Conservation (phyloP, 768 basidiomycete genomes). For the Kwoniella bestiolae region DNA sequence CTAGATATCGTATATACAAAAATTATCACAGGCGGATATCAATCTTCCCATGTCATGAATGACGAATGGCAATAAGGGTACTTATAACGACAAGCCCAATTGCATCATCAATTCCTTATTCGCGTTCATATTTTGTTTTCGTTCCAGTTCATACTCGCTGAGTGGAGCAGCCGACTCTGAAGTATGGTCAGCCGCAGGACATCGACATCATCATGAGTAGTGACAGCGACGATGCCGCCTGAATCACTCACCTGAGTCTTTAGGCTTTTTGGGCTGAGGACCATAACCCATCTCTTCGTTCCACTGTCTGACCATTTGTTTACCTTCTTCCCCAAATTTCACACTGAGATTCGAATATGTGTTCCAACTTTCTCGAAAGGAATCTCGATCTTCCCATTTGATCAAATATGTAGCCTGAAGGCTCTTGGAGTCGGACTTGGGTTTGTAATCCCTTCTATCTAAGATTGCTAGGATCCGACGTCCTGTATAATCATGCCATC, state of each 20-base stretch:
- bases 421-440: background rate
- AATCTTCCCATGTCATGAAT: background rate
- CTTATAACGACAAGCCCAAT: slow-evolving; percentile 19
- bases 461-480: slow-evolving; percentile 10
- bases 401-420: background rate
- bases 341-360: background rate
- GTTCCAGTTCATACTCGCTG: slow-evolving; percentile 33
- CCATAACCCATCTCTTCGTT: slow-evolving; percentile 12
- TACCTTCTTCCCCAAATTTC: slow-evolving; percentile 13
- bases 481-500: background rate
- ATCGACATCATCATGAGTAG: background rate
- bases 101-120: slow-evolving; percentile 27
- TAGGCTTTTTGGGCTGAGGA: background rate
- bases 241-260: background rate
- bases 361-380: slow-evolving; percentile 5
- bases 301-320: slow-evolving; percentile 4
- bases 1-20: too few relatives aligned
- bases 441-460: slow-evolving; percentile 1
- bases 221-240: background rate
- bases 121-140: slow-evolving; percentile 29
- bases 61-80: too few relatives aligned
- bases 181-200: too few relatives aligned
- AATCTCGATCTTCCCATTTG: slow-evolving; percentile 13
- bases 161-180: background rate
- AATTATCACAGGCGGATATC: too few relatives aligned